Percentiles rank a stretch among this genome's conserved stretches.
Evolutionary conservation across 2,329 filamentous ascomycete genomes (phyloP).

Genomic region (Xylaria sp.): DNA sequence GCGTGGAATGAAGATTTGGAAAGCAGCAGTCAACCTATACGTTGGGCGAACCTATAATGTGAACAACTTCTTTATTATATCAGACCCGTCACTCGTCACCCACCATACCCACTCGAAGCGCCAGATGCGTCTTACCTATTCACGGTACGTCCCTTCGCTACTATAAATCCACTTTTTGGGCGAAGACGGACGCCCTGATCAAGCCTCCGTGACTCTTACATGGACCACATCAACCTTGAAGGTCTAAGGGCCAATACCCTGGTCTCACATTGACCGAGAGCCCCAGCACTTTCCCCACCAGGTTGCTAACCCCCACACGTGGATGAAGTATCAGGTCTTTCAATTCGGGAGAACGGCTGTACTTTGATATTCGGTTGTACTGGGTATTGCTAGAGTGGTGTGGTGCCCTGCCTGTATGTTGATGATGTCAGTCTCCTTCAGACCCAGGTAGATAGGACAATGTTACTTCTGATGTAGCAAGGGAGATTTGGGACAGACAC

Average conservation of each 20-base stretch:
- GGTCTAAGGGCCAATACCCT: slow-evolving; percentile 24
- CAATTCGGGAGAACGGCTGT: slow-evolving; percentile 31
- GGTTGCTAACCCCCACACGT: slow-evolving; percentile 23
- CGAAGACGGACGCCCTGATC: slow-evolving; percentile 11
- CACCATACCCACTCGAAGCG: slow-evolving; percentile 19
- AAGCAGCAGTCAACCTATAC: slow-evolving; percentile 12
- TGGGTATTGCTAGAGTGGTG: slow-evolving; percentile 22
- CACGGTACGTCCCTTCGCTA: slow-evolving; percentile 26
- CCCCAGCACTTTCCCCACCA: slow-evolving; percentile 24
- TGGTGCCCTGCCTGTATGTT: slow-evolving; percentile 25
- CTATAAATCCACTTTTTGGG: slow-evolving; percentile 29
- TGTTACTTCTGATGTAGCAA: background rate
- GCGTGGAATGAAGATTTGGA: slow-evolving; percentile 22
- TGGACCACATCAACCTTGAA: slow-evolving; percentile 28
- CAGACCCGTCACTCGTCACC: slow-evolving; percentile 23
- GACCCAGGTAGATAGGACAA: background rate
- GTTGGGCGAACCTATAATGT: slow-evolving; percentile 24
- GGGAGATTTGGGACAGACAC: background rate
- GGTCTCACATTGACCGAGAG: slow-evolving; percentile 22
- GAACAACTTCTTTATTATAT: slow-evolving; percentile 25
- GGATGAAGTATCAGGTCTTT: slow-evolving; percentile 28
- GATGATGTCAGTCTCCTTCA: slow-evolving; percentile 32
- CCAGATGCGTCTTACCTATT: slow-evolving; percentile 24
- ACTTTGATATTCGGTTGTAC: slow-evolving; percentile 31
- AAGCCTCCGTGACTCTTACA: slow-evolving; percentile 19